Evolutionary conservation across 1,284 basidiomycete genomes (phyloP), one percentile per base, ranked within the genome.

Genomic region (Chiua sp.): DNA sequence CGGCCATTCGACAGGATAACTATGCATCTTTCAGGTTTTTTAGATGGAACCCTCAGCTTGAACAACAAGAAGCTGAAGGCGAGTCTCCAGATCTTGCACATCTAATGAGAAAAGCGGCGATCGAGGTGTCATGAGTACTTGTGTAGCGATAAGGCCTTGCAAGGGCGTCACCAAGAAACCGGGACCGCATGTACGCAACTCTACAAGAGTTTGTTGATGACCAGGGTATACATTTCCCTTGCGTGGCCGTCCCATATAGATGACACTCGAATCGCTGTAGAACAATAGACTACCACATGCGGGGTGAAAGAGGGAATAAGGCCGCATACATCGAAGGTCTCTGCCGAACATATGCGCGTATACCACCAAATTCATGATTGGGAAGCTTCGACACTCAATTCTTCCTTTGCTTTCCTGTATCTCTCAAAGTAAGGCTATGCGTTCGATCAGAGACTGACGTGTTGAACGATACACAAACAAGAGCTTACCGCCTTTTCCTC

Each of bases 301-400:
- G 32, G 22, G 26, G 42, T 20, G 22, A 52, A 55, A 18, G 15
- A 57, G 53, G 37, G 48, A 59, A 60, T n/a, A 33, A 54, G 33
- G 54, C 47, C 44, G 52, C 51, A 32, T 32, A 56, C 48, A 59
- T 46, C 23, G 51, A 33, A 23, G n/a, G 22, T 50, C 48, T 51
- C 49, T 8, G 42, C 35, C 30, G 28, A 42, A 47, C 22, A 80
- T 65, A 62, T 80, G 79, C 28, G 72, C 64, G 75, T 56, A 76
- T 77, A n/a, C n/a, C 64, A 15, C 67, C 68, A 47, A 83, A 73
- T 52, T 68, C 33, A 69, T n/a, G 62, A 44, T 26, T 56, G 23
- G 22, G 18, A 7, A 0, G 47, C 35, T 52, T 62, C 44, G 8
- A 53, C 60, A 48, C 59, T 48, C 20, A 53, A 47, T 20, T 67